These are phyloP conservation scores for Platanus orientalis DNA, from an alignment of 164 flowering plant genomes.

Conservation along the genomic window DNA sequence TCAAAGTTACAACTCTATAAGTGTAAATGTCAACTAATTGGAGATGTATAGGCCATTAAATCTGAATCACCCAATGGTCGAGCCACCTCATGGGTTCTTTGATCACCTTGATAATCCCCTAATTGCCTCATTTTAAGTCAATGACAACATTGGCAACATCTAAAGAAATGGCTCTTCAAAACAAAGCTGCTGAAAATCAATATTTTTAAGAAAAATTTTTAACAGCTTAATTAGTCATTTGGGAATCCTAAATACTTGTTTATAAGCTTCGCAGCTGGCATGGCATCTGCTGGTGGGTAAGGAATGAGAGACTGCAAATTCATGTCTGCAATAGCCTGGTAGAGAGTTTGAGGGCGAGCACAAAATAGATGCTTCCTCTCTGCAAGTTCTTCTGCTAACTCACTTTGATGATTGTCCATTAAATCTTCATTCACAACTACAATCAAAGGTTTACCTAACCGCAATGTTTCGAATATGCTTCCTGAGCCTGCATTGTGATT, in stretches of 20 bases:
- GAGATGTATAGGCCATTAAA: too few relatives aligned
- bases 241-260: constrained; percentile 72
- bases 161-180: too few relatives aligned
- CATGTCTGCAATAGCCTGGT: constrained; percentile 48
- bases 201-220: too few relatives aligned
- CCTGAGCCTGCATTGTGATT: too few relatives aligned
- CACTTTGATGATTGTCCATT: constrained; percentile 98
- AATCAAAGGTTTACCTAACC: constrained; percentile 70
- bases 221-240: constrained; percentile 54
- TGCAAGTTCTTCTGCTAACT: constrained; percentile 93
- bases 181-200: too few relatives aligned
- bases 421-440: constrained; percentile 96
- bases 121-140: too few relatives aligned
- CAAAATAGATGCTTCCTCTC: constrained; percentile 83
- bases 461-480: constrained; percentile 89
- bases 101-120: too few relatives aligned
- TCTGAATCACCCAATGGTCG: too few relatives aligned
- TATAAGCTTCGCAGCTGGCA: constrained; percentile 70
- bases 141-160: too few relatives aligned
- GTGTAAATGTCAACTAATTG: too few relatives aligned
- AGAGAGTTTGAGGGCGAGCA: constrained; percentile 71
- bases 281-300: constrained; percentile 79
- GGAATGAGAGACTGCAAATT: constrained; percentile 58
- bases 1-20: too few relatives aligned
- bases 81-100: too few relatives aligned